These are phyloP conservation scores for Lathyrus aphaca DNA, from an alignment of 306 rosid species.

Conservation along the genomic window DNA sequence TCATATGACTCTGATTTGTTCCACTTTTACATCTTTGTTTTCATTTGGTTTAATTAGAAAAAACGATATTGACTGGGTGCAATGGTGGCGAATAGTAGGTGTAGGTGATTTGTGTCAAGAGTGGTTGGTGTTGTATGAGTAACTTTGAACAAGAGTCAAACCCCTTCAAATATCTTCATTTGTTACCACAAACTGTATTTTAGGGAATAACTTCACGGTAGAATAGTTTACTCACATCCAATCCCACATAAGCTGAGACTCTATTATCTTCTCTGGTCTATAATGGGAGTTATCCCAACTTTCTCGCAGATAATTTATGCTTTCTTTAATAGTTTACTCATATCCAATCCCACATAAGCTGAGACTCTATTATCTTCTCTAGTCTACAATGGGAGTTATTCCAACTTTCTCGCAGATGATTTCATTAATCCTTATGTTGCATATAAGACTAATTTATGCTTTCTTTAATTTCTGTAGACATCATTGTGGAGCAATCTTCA, in stretches of 20 bases:
- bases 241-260: background rate
- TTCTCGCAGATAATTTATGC: background rate
- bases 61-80: background rate
- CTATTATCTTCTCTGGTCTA: background rate
- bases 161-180: background rate
- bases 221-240: background rate
- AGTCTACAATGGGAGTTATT: background rate
- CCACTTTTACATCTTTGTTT: too few relatives aligned
- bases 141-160: background rate
- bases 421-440: background rate
- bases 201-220: too few relatives aligned
- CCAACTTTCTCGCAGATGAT: background rate
- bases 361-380: background rate
- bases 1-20: too few relatives aligned
- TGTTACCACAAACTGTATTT: too few relatives aligned
- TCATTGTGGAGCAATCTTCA: conserved; percentile 91
- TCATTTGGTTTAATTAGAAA: too few relatives aligned
- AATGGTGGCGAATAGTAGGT: background rate
- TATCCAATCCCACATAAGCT: background rate
- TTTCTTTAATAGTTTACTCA: background rate
- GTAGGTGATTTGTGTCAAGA: background rate
- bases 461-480: conserved; percentile 58
- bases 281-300: background rate
- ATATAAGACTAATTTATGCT: conserved; percentile 32
- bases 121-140: background rate